Evolutionary conservation across 1,139 yeast genomes (phyloP).

Genomic region (Candida frijolesensis): DNA sequence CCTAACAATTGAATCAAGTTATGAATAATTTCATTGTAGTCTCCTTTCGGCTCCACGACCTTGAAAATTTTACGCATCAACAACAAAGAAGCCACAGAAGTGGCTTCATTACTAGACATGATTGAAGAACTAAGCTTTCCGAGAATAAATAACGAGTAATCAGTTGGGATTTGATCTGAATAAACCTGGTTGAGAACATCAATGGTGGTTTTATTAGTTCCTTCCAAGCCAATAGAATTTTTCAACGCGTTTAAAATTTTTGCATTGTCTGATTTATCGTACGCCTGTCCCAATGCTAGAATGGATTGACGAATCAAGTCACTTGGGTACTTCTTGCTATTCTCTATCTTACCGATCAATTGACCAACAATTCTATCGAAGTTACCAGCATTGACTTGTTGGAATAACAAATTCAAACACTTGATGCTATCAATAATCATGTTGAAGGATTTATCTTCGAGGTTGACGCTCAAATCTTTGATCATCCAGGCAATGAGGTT

Average conservation of each 20-base stretch:
- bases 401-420: constrained; percentile 24
- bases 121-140: constrained; percentile 23
- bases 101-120: constrained; percentile 28
- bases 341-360: constrained; percentile 35
- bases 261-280: constrained; percentile 16
- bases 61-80: constrained; percentile 21
- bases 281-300: constrained; percentile 29
- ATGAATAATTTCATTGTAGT: constrained; percentile 7
- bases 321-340: constrained; percentile 46
- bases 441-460: constrained; percentile 39
- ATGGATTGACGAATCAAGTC: constrained; percentile 55
- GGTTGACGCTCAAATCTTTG: constrained; percentile 44
- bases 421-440: constrained; percentile 53
- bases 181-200: constrained; percentile 31
- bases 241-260: constrained; percentile 21
- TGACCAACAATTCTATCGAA: constrained; percentile 19
- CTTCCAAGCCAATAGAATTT: constrained; percentile 36
- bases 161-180: constrained; percentile 19
- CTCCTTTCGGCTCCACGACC: constrained; percentile 4
- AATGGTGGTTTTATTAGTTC: constrained; percentile 34
- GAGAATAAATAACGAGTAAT: constrained; percentile 20
- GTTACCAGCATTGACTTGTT: constrained; percentile 28
- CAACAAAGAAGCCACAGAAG: constrained; percentile 27
- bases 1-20: constrained; percentile 16
- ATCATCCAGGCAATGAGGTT: constrained; percentile 35